Evolutionary conservation across 2,329 filamentous ascomycete species (phyloP), one percentile per base, ranked within the genome.

Genomic region (Colletotrichum plurivorum): DNA sequence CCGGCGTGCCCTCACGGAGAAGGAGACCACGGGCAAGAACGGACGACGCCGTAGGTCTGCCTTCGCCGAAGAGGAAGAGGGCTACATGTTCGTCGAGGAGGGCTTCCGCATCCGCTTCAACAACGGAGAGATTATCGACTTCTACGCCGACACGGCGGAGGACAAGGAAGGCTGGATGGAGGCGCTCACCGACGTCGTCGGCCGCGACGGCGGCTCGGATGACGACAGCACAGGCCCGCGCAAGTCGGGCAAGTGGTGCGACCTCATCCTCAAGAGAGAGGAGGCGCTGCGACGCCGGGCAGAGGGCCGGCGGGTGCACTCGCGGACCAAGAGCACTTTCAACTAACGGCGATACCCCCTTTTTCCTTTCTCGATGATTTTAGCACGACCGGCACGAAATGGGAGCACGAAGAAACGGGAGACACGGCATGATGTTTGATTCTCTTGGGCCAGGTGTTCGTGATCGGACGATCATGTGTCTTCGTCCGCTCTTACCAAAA

Each of bases 61-160:
- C 12, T 99, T 99, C 79, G 95, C 95, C 1, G 96, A 98, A 80
- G 96, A 99, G 73, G 96, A 99, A 82, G 96, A 99, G 78, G 96
- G 96, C 49, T 99, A 99, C 85, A 97, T 98, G 93, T 99, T 99
- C 79, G 95, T 99, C 61, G 96, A 99, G 80, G 96, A 99, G 79
- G 96, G 96, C 3, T 99, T 99, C 91, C 94, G 96, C 48, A 97
- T 99, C 78, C 94, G 95, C 67, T 99, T 99, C 82, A 97, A 94
- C 78, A 99, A 99, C 76, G 96, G 96, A 71, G 96, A 99, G 82
- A 91, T 97, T 72, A 99, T 99, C 78, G 95, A 98, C 84, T 98
- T 98, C 79, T 98, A 99, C 78, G 96, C 95, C 76, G 95, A 98
- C 80, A 95, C 90, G 39, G 89, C 91, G 2, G 89, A 89, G 46